phyloP scores from a whole-genome alignment of 2,329 filamentous ascomycete species.

The Xylariaceae sp. region DNA sequence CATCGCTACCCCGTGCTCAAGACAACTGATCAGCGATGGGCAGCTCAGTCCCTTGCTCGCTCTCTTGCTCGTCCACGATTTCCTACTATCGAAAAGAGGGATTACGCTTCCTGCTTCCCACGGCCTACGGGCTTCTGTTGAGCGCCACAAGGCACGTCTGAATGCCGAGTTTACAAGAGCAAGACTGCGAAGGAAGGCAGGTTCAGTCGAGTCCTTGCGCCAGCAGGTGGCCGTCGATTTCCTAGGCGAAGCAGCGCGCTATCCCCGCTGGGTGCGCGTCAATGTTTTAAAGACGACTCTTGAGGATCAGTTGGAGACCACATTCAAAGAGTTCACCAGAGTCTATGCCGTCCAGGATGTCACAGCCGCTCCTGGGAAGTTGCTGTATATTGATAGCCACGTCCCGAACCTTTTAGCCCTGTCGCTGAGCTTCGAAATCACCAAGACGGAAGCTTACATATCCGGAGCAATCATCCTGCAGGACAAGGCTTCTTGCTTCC shows the following conservation, averaged over 20 bases:
- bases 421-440: conserved; percentile 71
- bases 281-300: conserved; percentile 77
- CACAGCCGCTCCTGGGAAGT: conserved; percentile 47
- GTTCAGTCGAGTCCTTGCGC: conserved; percentile 68
- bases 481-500: conserved; percentile 97
- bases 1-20: neutral
- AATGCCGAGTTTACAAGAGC: conserved; percentile 81
- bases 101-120: conserved; percentile 81
- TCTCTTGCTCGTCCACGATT: conserved; percentile 82
- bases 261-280: conserved; percentile 90
- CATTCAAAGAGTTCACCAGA: conserved; percentile 67
- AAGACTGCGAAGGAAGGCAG: conserved; percentile 70
- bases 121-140: conserved; percentile 73
- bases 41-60: conserved; percentile 81
- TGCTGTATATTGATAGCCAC: conserved; percentile 74
- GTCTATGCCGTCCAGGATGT: conserved; percentile 62
- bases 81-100: conserved; percentile 78
- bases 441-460: conserved; percentile 72
- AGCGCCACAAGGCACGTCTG: conserved; percentile 80
- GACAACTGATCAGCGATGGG: conserved; percentile 17
- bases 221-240: conserved; percentile 57
- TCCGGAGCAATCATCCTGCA: conserved; percentile 84
- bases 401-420: conserved; percentile 84
- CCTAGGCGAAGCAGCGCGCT: conserved; percentile 52
- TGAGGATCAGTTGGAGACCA: conserved; percentile 71